Conservation (phyloP, 129 eudicot species). For the Lactuca saligna region DNA sequence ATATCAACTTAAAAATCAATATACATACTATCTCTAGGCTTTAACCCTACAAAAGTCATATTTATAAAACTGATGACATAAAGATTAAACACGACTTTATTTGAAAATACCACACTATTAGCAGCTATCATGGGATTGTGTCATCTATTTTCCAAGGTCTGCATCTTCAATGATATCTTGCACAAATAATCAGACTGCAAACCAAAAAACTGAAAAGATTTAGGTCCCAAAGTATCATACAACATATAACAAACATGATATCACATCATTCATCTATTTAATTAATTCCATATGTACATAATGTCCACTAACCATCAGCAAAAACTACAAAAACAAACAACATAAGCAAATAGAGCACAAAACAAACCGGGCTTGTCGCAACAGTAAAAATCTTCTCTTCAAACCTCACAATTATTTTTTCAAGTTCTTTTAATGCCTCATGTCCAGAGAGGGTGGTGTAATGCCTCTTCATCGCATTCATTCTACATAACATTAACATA, state of each 20-base stretch:
- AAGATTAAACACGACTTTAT: no score
- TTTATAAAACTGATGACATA: no score
- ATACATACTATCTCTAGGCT: no score
- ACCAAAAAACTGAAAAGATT: not conserved
- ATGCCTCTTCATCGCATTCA: conserved; percentile 75
- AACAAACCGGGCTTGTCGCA: conserved; percentile 69
- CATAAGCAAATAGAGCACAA: no score
- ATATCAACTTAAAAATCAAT: no score
- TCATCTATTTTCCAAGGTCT: conserved; percentile 8
- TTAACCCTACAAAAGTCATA: no score
- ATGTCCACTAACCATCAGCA: no score
- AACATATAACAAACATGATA: not conserved
- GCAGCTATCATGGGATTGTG: no score
- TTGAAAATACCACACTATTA: no score
- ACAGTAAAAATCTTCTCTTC: conserved; percentile 72
- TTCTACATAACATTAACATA: conserved; percentile 42
- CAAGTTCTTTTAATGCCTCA: conserved; percentile 68
- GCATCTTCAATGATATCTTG: conserved; percentile 56
- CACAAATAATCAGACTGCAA: conserved; percentile 62
- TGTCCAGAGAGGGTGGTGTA: conserved; percentile 67
- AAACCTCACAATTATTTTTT: conserved; percentile 62
- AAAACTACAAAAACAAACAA: no score
- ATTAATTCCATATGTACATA: not conserved
- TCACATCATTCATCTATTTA: no score
- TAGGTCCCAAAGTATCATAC: conserved; percentile 8